Percentiles rank a stretch among this genome's conserved stretches.
These are phyloP conservation scores for Lactifluus subvellereus DNA, from an alignment of 768 basidiomycete species.

Conservation along the genomic window DNA sequence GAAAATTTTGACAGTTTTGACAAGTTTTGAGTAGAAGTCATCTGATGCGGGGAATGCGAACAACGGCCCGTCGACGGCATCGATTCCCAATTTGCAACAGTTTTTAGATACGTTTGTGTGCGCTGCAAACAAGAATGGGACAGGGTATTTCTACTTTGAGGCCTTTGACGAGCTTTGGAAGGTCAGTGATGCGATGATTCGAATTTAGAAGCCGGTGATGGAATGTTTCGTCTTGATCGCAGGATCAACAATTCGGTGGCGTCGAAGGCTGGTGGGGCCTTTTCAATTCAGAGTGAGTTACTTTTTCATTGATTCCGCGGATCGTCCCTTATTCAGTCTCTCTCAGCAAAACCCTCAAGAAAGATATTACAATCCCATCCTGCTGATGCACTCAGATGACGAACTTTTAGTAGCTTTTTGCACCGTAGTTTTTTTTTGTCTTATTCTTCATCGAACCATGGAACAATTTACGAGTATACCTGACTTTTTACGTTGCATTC, in stretches of 20 bases:
- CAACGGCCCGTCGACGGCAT: slow-evolving; percentile 66
- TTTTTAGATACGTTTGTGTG: slow-evolving; percentile 89
- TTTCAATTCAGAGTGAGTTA: slow-evolving; percentile 50
- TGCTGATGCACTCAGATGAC: slow-evolving; percentile 34
- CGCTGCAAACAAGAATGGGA: slow-evolving; percentile 73
- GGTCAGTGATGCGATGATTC: slow-evolving; percentile 30
- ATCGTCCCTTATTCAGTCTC: slow-evolving; percentile 25
- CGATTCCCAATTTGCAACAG: slow-evolving; percentile 57
- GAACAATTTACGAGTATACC: not conserved
- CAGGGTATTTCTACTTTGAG: slow-evolving; percentile 87
- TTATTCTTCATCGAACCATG: not conserved
- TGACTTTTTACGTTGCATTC: not conserved
- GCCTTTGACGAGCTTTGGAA: slow-evolving; percentile 82
- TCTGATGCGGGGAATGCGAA: slow-evolving; percentile 50
- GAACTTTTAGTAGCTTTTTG: not conserved
- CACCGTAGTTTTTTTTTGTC: not conserved
- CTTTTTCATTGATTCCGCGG: not conserved
- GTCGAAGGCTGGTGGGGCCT: slow-evolving; percentile 74
- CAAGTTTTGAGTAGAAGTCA: slow-evolving; percentile 41
- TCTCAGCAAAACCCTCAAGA: slow-evolving; percentile 54
- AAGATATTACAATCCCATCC: slow-evolving; percentile 60
- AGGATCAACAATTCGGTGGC: slow-evolving; percentile 67
- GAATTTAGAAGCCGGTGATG: not conserved
- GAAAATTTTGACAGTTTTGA: slow-evolving; percentile 1
- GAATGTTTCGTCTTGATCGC: not conserved